Evolutionary conservation across 305 asterid genomes (phyloP).

Genomic region (Plantago rigida): DNA sequence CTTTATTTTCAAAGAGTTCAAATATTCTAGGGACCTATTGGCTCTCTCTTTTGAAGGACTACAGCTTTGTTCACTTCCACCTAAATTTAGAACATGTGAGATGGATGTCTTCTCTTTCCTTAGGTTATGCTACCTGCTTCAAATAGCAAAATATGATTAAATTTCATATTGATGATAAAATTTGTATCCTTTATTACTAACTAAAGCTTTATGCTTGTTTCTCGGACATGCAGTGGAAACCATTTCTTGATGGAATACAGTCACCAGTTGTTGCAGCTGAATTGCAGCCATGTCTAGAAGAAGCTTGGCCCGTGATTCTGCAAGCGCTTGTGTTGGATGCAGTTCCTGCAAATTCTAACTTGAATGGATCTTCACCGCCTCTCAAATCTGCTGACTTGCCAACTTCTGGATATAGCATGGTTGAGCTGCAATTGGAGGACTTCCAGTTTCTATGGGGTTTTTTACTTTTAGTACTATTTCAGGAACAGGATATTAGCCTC

Average conservation of each 20-base stretch:
- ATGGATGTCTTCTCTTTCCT: conserved; percentile 22
- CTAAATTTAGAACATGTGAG: conserved; percentile 70
- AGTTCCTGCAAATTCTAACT: conserved; percentile 47
- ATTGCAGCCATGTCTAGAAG: conserved; percentile 79
- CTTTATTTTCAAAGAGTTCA: conserved; percentile 78
- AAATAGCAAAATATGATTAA: conserved; percentile 4
- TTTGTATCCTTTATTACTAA: conserved; percentile 22
- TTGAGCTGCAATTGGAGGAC: conserved; percentile 60
- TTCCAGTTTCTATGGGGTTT: conserved; percentile 85
- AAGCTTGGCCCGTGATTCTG: conserved; percentile 93
- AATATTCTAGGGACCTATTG: conserved; percentile 69
- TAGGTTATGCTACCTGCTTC: conserved; percentile 22
- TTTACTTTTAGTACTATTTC: conserved; percentile 67
- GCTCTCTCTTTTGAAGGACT: conserved; percentile 86
- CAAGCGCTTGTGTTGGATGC: conserved; percentile 94
- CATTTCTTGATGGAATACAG: conserved; percentile 94
- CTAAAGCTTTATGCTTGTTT: conserved; percentile 23
- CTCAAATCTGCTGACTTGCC: conserved; percentile 41
- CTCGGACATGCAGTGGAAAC: conserved; percentile 68
- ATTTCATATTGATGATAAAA: conserved; percentile 15
- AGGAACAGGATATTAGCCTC: conserved; percentile 50
- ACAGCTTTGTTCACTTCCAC: conserved; percentile 54
- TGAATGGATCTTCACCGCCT: conserved; percentile 42
- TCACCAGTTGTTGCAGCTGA: conserved; percentile 65
- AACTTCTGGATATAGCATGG: conserved; percentile 77